Percentiles rank a stretch among this genome's conserved stretches.
phyloP scores from a whole-genome alignment of 1,284 basidiomycete species.

The Coniferiporia weirii region DNA sequence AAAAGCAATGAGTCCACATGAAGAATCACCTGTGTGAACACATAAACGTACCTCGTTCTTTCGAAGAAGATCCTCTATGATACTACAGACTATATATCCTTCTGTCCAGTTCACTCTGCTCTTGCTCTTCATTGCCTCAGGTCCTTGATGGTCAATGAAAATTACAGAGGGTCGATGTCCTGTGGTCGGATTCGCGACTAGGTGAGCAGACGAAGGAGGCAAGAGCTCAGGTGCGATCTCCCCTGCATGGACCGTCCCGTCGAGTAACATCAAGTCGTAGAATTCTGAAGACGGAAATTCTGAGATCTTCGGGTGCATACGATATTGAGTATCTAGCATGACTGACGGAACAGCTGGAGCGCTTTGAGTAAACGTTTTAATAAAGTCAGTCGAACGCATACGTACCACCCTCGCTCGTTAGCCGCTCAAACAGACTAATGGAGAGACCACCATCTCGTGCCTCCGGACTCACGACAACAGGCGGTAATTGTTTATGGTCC shows the following conservation, averaged over 20 bases:
- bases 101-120: slow-evolving; percentile 75
- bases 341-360: slow-evolving; percentile 66
- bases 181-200: slow-evolving; percentile 31
- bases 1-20: not conserved
- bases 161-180: slow-evolving; percentile 52
- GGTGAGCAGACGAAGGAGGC: slow-evolving; percentile 56
- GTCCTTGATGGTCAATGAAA: slow-evolving; percentile 72
- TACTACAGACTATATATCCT: slow-evolving; percentile 68
- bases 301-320: slow-evolving; percentile 91
- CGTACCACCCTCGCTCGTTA: slow-evolving; percentile 75
- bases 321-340: slow-evolving; percentile 90
- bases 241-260: slow-evolving; percentile 69
- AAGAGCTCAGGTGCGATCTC: slow-evolving; percentile 46
- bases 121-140: slow-evolving; percentile 59
- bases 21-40: slow-evolving; percentile 9
- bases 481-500: slow-evolving; percentile 95
- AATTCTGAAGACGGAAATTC: slow-evolving; percentile 82
- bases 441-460: slow-evolving; percentile 69
- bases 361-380: not conserved
- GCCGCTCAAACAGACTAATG: slow-evolving; percentile 82
- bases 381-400: slow-evolving; percentile 12
- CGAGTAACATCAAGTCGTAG: slow-evolving; percentile 64
- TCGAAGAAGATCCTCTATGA: slow-evolving; percentile 73
- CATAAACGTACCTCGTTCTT: slow-evolving; percentile 58
- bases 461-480: slow-evolving; percentile 73